Evolutionary conservation across 768 basidiomycete species (phyloP).

Genomic region (Lactarius pseudohatsudake): DNA sequence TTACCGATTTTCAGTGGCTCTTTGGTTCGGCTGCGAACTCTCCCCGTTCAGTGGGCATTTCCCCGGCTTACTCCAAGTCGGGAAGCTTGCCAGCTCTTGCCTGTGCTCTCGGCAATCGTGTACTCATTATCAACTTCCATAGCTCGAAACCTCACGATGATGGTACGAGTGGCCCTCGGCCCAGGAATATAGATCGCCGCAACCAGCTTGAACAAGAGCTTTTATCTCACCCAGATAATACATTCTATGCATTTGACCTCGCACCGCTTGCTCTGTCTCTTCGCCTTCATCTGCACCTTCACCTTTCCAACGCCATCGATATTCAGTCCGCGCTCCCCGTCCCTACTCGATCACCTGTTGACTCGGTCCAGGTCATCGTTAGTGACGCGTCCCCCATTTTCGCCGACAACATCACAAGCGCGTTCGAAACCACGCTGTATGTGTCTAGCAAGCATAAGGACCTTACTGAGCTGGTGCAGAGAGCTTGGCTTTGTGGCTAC

Average conservation of each 20-base stretch:
- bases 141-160: background rate
- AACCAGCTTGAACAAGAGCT: conserved; percentile 42
- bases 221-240: conserved; percentile 45
- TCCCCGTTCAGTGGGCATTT: conserved; percentile 45
- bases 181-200: conserved; percentile 30
- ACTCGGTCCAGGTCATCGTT: conserved; percentile 40
- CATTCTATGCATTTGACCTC: conserved; percentile 56
- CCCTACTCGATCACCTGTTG: conserved; percentile 41
- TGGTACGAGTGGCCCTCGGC: conserved; percentile 2
- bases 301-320: conserved; percentile 52
- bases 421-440: conserved; percentile 30
- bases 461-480: conserved; percentile 28
- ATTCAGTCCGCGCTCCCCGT: conserved; percentile 52
- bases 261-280: conserved; percentile 50
- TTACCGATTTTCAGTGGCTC: conserved; percentile 27
- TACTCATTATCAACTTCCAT: conserved; percentile 32
- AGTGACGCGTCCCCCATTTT: conserved; percentile 26
- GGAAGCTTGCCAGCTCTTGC: conserved; percentile 49
- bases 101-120: conserved; percentile 40
- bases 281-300: conserved; percentile 43
- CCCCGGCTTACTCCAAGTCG: conserved; percentile 47
- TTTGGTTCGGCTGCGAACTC: conserved; percentile 24
- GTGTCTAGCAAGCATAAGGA: conserved; percentile 21
- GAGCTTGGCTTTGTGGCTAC: conserved; percentile 38
- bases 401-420: conserved; percentile 29